Conservation (phyloP, 305 asterid genomes). For the Fraxinus velutina region DNA sequence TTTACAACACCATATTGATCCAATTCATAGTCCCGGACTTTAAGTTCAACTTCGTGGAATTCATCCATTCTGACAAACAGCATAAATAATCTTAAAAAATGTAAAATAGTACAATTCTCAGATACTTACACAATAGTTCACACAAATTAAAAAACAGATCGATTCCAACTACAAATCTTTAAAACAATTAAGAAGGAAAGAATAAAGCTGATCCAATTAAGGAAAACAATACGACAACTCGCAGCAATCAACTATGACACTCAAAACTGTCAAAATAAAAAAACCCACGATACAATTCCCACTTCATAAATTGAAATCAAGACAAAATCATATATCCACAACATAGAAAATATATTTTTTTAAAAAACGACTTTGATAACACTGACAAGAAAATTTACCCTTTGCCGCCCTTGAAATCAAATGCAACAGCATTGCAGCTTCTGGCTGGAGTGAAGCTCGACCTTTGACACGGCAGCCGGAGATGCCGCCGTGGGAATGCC, state of each 20-base stretch:
- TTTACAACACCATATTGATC: conserved; percentile 95
- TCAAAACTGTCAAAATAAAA: neutral
- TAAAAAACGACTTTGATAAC: neutral
- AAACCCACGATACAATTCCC: conserved; percentile 8
- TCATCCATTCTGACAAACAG: conserved; percentile 49
- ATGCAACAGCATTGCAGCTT: conserved; percentile 33
- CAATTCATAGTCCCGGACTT: conserved; percentile 88
- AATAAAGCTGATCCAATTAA: neutral
- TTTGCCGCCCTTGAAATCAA: conserved; percentile 55
- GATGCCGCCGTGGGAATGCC: conserved; percentile 26
- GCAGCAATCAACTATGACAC: neutral
- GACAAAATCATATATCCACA: neutral
- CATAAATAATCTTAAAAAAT: neutral
- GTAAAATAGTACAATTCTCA: neutral
- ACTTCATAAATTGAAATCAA: neutral
- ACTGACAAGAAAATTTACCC: conserved; percentile 43
- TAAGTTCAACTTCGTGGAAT: conserved; percentile 70
- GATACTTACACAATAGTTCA: neutral
- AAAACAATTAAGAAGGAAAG: conserved; percentile 12
- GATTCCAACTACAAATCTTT: neutral
- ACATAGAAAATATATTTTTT: too few relatives aligned
- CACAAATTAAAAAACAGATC: neutral
- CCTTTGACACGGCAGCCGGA: conserved; percentile 26
- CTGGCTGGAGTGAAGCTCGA: conserved; percentile 23
- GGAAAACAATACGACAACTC: neutral